Evolutionary conservation across 345 rosid species (phyloP), one percentile per base, ranked within the genome.

Genomic region (Sonneratia caseolaris): DNA sequence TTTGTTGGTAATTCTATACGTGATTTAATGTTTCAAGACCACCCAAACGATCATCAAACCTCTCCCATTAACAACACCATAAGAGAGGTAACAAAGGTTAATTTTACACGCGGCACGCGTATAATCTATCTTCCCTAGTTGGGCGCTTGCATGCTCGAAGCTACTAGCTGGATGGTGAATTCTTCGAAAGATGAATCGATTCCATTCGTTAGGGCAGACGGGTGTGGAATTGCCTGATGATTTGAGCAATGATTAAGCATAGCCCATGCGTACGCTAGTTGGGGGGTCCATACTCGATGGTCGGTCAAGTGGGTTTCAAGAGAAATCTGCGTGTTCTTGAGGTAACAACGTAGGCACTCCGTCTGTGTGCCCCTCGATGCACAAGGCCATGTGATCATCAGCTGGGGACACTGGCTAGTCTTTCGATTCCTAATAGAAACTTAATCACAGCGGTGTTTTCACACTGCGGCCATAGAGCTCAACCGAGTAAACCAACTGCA

Each of bases 301-400:
- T 27, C 32, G 32, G 32, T 27, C 32, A 27, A 27, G 32, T 24
- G 37, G 8, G 32, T 24, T 49, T 47, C 37, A 68, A 69, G 62
- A 16, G 61, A 40, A 37, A 38, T 11, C 43, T 19, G 71, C 1
- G 38, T 36, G 19, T 0, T 69, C 22, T 69, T 27, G 32, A 27
- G 32, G 32, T 27, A 27, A 1, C 32, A 27, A 27, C 32, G 32
- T 1, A 27, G 32, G 32, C 32, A 27, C 32, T 27, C 32, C 32
- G 32, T 27, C 32, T 35, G 71, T 19, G 24, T 21, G 27, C 21
- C 13, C 71, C 61, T 69, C 71, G 5, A 51, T 35, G 47, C 19
- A 48, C 71, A 49, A 53, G 27, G 37, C 38, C 71, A 69, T 40
- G 71, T 69, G 71, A 51, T 69, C 62, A 51, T 40, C 45, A 57